Percentiles rank a stretch among this genome's conserved stretches.
Conservation (phyloP, 768 basidiomycete genomes). For the Mycena leptocephala region DNA sequence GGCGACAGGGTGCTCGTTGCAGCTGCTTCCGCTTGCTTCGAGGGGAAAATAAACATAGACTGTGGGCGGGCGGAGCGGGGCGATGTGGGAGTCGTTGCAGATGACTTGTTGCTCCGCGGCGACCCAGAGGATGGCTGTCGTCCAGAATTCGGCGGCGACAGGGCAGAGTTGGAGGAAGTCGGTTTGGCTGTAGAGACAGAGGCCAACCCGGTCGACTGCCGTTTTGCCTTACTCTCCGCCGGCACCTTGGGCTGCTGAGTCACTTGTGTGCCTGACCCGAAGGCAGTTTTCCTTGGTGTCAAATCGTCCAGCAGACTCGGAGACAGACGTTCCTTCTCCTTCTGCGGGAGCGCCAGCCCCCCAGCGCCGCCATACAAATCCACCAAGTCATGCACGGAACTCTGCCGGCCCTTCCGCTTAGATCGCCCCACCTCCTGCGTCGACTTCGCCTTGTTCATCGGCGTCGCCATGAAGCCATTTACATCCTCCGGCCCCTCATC, state of each 20-base stretch:
- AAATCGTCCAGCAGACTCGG: constrained; percentile 40
- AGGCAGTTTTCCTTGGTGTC: constrained; percentile 28
- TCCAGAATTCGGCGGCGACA: constrained; percentile 39
- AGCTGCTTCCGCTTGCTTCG: constrained; percentile 61
- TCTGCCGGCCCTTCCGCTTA: constrained; percentile 74
- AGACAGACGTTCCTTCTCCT: constrained; percentile 57
- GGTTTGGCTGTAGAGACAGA: constrained; percentile 24
- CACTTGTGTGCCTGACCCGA: constrained; percentile 21
- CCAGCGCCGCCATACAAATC: constrained; percentile 81
- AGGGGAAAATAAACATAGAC: constrained; percentile 85
- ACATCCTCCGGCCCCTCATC: constrained; percentile 72
- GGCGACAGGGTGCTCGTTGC: constrained; percentile 55
- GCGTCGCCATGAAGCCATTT: constrained; percentile 44
- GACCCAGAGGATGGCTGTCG: constrained; percentile 29
- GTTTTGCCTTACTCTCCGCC: constrained; percentile 34
- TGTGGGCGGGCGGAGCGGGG: constrained; percentile 76
- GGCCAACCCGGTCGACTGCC: constrained; percentile 30
- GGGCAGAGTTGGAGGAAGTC: constrained; percentile 22
- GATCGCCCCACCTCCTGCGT: constrained; percentile 46
- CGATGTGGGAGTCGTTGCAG: constrained; percentile 49
- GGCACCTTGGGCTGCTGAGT: constrained; percentile 31
- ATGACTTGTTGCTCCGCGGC: constrained; percentile 33
- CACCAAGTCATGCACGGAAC: constrained; percentile 88
- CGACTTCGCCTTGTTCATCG: constrained; percentile 38
- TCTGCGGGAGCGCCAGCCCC: constrained; percentile 48